Evolutionary conservation across 305 asterid species (phyloP).

Genomic region (Stenogyne calaminthoides): DNA sequence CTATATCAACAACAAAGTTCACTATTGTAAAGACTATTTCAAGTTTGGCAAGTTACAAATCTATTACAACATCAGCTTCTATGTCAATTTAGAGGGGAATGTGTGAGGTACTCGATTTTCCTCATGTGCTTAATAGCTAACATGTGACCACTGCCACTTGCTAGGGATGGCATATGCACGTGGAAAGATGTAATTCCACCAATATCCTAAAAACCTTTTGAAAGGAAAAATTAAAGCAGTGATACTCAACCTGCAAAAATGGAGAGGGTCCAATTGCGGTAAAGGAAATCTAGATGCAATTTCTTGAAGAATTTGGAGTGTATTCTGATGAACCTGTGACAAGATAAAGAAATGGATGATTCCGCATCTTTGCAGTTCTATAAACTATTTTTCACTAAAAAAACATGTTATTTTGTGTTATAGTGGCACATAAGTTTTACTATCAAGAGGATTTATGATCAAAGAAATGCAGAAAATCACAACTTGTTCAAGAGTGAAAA

Average conservation of each 20-base stretch:
- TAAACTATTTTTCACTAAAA: neutral
- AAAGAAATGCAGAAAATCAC: conserved; percentile 13
- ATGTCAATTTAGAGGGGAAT: neutral
- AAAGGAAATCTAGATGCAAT: conserved; percentile 64
- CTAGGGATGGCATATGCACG: conserved; percentile 16
- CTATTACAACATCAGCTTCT: conserved; percentile 1
- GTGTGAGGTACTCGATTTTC: neutral
- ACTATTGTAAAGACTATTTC: neutral
- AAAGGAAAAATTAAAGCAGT: conserved; percentile 9
- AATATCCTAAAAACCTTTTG: conserved; percentile 4
- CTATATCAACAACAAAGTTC: conserved; percentile 10
- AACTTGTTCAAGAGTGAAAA: neutral
- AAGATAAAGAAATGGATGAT: conserved; percentile 31
- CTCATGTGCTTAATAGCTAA: conserved; percentile 4
- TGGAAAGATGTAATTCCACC: conserved; percentile 1
- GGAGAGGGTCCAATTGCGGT: neutral
- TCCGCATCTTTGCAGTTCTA: conserved; percentile 24
- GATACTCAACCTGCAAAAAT: conserved; percentile 27
- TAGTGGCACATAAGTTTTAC: conserved; percentile 10
- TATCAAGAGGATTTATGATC: conserved; percentile 13
- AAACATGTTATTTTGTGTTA: neutral
- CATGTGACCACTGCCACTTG: conserved; percentile 4
- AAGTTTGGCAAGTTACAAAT: neutral
- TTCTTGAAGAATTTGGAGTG: conserved; percentile 94
- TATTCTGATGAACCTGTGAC: conserved; percentile 91